Evolutionary conservation across 2,329 filamentous ascomycete species (phyloP).

Genomic region (Echinosphaeria canescens): DNA sequence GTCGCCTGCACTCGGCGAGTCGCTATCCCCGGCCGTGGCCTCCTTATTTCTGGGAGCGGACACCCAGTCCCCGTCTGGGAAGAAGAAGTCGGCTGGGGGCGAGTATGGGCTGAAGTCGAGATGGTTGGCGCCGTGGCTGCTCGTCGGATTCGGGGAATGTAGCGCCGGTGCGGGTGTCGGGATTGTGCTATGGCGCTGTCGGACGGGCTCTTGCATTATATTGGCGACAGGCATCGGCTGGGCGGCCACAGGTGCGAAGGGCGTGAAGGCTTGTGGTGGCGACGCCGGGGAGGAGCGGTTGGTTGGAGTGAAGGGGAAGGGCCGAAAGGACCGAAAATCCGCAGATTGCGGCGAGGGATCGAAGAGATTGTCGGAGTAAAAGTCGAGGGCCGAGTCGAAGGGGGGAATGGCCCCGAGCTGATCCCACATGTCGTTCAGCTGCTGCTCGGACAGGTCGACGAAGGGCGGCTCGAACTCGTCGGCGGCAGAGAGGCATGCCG

Average conservation of each 20-base stretch:
- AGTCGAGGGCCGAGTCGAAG: too few relatives aligned
- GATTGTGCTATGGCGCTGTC: neutral
- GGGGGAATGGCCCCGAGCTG: too few relatives aligned
- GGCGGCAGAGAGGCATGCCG: slow-evolving; percentile 4
- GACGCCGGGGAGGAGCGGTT: slow-evolving; percentile 10
- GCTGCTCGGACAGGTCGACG: too few relatives aligned
- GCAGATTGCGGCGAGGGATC: too few relatives aligned
- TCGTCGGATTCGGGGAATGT: slow-evolving; percentile 17
- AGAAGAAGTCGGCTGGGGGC: slow-evolving; percentile 21
- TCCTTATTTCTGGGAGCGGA: too few relatives aligned
- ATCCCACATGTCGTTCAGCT: too few relatives aligned
- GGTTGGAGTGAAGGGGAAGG: neutral
- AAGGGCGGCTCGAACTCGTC: slow-evolving; percentile 4
- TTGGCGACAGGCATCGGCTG: too few relatives aligned
- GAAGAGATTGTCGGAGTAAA: slow-evolving; percentile 6
- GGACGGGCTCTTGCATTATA: neutral
- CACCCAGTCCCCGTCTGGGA: too few relatives aligned
- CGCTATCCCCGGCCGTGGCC: too few relatives aligned
- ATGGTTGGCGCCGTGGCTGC: slow-evolving; percentile 18
- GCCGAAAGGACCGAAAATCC: too few relatives aligned
- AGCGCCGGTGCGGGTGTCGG: slow-evolving; percentile 9
- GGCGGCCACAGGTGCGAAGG: slow-evolving; percentile 4
- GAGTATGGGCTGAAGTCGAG: slow-evolving; percentile 34
- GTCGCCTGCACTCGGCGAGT: too few relatives aligned
- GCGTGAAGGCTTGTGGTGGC: slow-evolving; percentile 11